Evolutionary conservation across 2,329 filamentous ascomycete genomes (phyloP), one percentile per base, ranked within the genome.

Genomic region (Apiospora malaysiana): DNA sequence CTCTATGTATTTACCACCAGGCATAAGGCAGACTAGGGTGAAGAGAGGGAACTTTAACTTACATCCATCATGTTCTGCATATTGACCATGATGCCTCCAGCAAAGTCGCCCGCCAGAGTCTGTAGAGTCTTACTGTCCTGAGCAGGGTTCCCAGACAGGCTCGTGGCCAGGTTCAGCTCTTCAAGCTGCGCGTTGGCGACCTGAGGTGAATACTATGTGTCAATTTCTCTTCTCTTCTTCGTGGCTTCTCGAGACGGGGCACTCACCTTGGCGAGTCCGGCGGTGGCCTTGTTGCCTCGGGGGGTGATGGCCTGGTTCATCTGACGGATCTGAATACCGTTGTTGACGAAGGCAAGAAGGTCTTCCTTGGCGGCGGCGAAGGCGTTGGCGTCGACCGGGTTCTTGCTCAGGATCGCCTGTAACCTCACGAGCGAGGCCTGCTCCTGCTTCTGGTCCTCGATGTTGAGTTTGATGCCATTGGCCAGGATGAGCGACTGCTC

Each of bases 141-240:
- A 8, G 23, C 49, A 9, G 68, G 68, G 2, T 63, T 27, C 16
- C 68, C 68, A 21, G 37, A 32, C 56, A 69, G 40, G 27, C 68
- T 40, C 37, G n/a, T 59, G 51, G 40, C n/a, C 12, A 75, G 47
- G 76, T 78, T 5, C 77, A 80, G 69, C 79, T 83, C 5, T 78
- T 83, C n/a, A 78, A 81, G 51, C 32, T 83, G 70, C 82, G 72
- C 76, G 10, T 46, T 43, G 37, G 56, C 63, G 75, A 81, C 37
- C 80, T 80, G 8, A n/a, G 1, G 27, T n/a, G 18, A n/a, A n/a
- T 9, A 32, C 56, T 9, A 40, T 9, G 12, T 63, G 18, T 63
- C 32, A 63, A 23, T 37, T 14, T 46, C 4, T 16, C 4, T 14
- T 25, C 7, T 16, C 65, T 25, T 67, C 8, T 42, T 10, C 12